These are phyloP conservation scores for Aeschynomene evenia DNA, from an alignment of 306 rosid species.

Conservation along the genomic window DNA sequence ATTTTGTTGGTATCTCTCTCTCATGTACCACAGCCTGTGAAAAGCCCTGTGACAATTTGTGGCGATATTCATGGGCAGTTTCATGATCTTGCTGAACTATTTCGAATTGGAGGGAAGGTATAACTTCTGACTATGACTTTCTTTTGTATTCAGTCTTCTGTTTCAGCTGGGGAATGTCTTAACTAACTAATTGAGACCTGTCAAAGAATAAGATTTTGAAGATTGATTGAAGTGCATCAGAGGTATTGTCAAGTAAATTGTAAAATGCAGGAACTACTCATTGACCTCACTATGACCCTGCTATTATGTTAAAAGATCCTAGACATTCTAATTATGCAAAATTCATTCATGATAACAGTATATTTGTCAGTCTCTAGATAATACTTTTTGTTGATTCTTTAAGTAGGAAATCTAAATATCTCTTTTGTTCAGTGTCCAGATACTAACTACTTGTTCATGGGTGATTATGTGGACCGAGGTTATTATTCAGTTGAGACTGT, in stretches of 20 bases:
- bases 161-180: slow-evolving; percentile 46
- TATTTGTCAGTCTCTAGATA: slow-evolving; percentile 4
- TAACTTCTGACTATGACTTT: slow-evolving; percentile 39
- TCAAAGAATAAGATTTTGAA: slow-evolving; percentile 37
- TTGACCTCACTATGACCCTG: slow-evolving; percentile 27
- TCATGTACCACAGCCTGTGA: slow-evolving; percentile 79
- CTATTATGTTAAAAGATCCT: slow-evolving; percentile 4
- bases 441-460: slow-evolving; percentile 97
- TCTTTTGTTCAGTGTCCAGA: slow-evolving; percentile 82
- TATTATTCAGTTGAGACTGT: slow-evolving; percentile 99
- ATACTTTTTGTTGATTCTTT: slow-evolving; percentile 7
- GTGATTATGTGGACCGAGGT: slow-evolving; percentile 99
- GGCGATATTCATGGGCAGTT: slow-evolving; percentile 99
- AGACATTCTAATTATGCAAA: slow-evolving; percentile 17
- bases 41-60: slow-evolving; percentile 98
- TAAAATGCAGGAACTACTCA: slow-evolving; percentile 32
- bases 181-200: slow-evolving; percentile 46
- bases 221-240: slow-evolving; percentile 43
- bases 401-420: slow-evolving; percentile 20
- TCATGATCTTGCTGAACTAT: slow-evolving; percentile 98
- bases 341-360: neutral
- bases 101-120: slow-evolving; percentile 99
- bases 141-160: slow-evolving; percentile 34
- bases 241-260: slow-evolving; percentile 41
- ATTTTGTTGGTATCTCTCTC: slow-evolving; percentile 28